Evolutionary conservation across 495 filamentous ascomycete genomes (phyloP), one percentile per base, ranked within the genome.

Genomic region (Hypoxylon cercidicola): DNA sequence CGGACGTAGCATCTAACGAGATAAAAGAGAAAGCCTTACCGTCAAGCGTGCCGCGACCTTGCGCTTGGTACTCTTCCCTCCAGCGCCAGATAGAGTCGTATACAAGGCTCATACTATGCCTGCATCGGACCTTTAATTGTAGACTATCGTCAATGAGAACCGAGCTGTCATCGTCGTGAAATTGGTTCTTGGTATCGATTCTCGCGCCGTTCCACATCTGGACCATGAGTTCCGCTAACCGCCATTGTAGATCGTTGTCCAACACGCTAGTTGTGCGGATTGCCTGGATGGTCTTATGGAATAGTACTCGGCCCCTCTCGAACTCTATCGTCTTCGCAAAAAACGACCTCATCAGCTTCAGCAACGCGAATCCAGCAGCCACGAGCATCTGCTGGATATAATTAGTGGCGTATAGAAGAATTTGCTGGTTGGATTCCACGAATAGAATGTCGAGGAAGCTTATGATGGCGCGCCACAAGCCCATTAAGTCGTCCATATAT

Each of bases 11-110:
- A 41, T 47, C 55, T 54, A 70, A 60, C 62, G 54, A 62, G 50
- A 46, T 35, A 46, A 62, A 60, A 35, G 49, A 47, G 41, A 47
- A 46, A 28, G 41, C 73, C 85, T 76, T 81, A 90, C 90, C 86
- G 80, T 96, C 92, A 47, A 96, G 87, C 45, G 88, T 91, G 16
- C 90, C 87, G 21, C 84, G 83, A 7, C 88, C 90, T 73, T 90
- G 87, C 35, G 89, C 88, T 70, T 93, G 89, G 62, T 90, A 90
- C 74, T 93, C 90, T 70, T 96, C 92, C 57, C 93, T 83, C 93
- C 93, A 97, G 53, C 92, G 87, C 92, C 92, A 96, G 20, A 96
- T 92, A 3, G 89, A 92, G 76, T 97, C 93, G 72, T 89, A 97
- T 2, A 97, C 90, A 6, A 96, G 81, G 66, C 90, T 94, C 90